A percentile compares a stretch with the other conserved stretches of the same genome.
Evolutionary conservation across 139 green algal genomes (phyloP).

Genomic region (Micractinium sp.): DNA sequence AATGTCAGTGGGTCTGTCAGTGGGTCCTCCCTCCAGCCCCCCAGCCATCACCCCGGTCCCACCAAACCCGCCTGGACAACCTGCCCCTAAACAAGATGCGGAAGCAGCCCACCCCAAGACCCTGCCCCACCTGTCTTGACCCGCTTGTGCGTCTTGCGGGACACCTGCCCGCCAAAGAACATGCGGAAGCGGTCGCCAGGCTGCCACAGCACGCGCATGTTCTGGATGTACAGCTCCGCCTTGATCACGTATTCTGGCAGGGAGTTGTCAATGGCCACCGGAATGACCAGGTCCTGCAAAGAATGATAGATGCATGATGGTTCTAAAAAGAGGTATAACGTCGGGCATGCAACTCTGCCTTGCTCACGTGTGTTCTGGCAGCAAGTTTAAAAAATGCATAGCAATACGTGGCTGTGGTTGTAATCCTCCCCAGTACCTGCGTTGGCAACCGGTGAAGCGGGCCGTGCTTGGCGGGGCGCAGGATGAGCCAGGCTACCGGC

Average conservation of each 20-base stretch:
- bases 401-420: too few species aligned
- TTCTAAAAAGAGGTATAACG: too few species aligned
- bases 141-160: conserved; percentile 41
- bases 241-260: conserved; percentile 82
- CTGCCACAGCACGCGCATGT: conserved; percentile 64
- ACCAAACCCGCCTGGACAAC: too few species aligned
- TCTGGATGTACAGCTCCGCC: conserved; percentile 54
- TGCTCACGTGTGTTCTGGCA: too few species aligned
- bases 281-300: not conserved
- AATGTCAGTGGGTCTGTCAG: too few species aligned
- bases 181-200: conserved; percentile 77
- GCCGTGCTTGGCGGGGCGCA: conserved; percentile 53
- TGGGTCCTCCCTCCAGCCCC: too few species aligned
- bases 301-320: too few species aligned
- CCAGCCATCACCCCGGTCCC: too few species aligned
- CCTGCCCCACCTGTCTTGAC: conserved; percentile 20
- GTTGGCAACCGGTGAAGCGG: conserved; percentile 44
- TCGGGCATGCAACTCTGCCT: too few species aligned
- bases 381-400: too few species aligned
- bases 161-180: conserved; percentile 75
- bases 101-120: not conserved
- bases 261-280: conserved; percentile 68
- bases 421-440: too few species aligned
- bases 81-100: too few species aligned
- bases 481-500: conserved; percentile 79